Conservation (phyloP, 768 basidiomycete genomes). For the Xerocomellus chrysenteron region DNA sequence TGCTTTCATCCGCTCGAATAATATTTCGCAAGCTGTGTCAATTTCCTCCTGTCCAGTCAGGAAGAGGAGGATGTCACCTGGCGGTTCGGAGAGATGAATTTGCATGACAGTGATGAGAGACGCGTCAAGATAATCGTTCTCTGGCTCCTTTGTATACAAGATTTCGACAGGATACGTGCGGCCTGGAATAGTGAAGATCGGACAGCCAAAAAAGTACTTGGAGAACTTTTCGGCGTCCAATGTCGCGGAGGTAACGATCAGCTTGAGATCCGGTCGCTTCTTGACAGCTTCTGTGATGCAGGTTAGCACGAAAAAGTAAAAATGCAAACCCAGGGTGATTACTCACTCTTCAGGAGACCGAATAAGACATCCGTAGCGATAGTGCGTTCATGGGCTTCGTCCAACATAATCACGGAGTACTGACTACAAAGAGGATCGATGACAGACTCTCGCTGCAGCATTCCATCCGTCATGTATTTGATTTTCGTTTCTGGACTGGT, state of each 20-base stretch:
- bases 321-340: not conserved
- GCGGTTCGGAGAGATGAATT: slow-evolving; percentile 97
- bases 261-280: slow-evolving; percentile 90
- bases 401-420: slow-evolving; percentile 96
- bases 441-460: slow-evolving; percentile 95
- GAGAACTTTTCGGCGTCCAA: slow-evolving; percentile 99
- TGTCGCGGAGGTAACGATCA: slow-evolving; percentile 98
- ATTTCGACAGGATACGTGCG: slow-evolving; percentile 98
- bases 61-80: slow-evolving; percentile 95
- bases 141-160: slow-evolving; percentile 98
- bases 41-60: slow-evolving; percentile 99
- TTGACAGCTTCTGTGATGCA: slow-evolving; percentile 79
- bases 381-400: slow-evolving; percentile 98
- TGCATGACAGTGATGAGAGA: slow-evolving; percentile 99
- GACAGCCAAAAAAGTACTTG: slow-evolving; percentile 97
- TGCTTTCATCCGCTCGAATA: slow-evolving; percentile 98
- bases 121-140: slow-evolving; percentile 95
- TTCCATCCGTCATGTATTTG: slow-evolving; percentile 99
- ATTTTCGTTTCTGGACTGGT: slow-evolving; percentile 98
- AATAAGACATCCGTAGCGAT: slow-evolving; percentile 99
- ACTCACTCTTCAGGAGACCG: slow-evolving; percentile 75
- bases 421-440: slow-evolving; percentile 92
- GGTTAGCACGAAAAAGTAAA: slow-evolving; percentile 15
- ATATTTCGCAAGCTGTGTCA: slow-evolving; percentile 94
- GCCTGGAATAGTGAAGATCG: slow-evolving; percentile 99